A percentile compares a stretch with the other conserved stretches of the same genome.
Evolutionary conservation across 2,329 filamentous ascomycete genomes (phyloP).

Genomic region (Colletotrichum karsti): DNA sequence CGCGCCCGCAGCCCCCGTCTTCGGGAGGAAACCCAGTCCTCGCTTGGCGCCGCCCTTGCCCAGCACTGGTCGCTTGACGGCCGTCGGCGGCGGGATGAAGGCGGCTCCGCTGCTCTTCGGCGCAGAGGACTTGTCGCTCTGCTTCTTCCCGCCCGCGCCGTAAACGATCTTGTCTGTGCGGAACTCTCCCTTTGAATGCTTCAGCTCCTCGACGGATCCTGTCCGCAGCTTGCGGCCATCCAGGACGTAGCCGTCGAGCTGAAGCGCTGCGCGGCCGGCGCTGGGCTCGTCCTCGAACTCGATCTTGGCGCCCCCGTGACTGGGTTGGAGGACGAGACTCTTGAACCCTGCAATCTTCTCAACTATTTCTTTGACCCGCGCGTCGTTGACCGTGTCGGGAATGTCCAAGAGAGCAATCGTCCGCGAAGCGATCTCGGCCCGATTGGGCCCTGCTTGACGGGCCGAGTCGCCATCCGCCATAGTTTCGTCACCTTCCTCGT

Average conservation of each 20-base stretch:
- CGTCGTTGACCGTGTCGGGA: conserved; percentile 91
- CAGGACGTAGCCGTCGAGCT: conserved; percentile 64
- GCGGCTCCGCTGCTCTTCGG: conserved; percentile 33
- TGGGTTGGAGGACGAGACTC: conserved; percentile 81
- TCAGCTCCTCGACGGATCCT: conserved; percentile 63
- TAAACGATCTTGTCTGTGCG: conserved; percentile 51
- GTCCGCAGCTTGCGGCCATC: conserved; percentile 62
- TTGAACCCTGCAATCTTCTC: conserved; percentile 76
- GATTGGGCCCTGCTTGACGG: conserved; percentile 38
- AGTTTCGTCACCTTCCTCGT: conserved; percentile 47
- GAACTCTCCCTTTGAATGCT: conserved; percentile 56
- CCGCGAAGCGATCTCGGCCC: conserved; percentile 65
- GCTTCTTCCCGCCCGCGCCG: conserved; percentile 38
- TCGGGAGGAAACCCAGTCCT: conserved; percentile 52
- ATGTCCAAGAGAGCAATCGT: conserved; percentile 86
- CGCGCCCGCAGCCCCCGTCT: conserved; percentile 31
- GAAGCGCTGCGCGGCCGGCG: conserved; percentile 76
- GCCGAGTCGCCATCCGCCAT: conserved; percentile 42
- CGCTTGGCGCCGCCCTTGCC: conserved; percentile 49
- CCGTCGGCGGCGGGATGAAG: conserved; percentile 55
- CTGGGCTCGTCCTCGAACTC: conserved; percentile 78
- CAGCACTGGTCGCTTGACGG: conserved; percentile 51
- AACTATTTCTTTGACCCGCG: conserved; percentile 78
- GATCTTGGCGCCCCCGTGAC: conserved; percentile 85
- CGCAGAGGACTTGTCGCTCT: conserved; percentile 32